Evolutionary conservation across 805 yeast genomes (phyloP), one percentile per base, ranked within the genome.

Genomic region (Candida argentea): DNA sequence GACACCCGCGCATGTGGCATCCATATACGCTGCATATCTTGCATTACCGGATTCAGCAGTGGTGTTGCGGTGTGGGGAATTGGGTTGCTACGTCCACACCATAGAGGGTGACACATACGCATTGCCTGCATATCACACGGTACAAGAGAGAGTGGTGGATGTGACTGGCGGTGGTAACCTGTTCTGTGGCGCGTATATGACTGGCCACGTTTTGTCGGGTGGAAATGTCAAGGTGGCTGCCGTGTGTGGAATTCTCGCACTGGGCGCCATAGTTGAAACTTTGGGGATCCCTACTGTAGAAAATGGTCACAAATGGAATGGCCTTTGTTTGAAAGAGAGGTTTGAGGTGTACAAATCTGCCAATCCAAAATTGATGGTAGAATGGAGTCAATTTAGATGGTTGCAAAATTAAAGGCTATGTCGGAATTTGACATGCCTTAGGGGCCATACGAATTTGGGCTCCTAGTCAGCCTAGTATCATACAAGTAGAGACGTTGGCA

Each of bases 211-310:
- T 1, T 46, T 75, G 28, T 53, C 72, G 37, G 22, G 52, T 17
- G 52, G 61, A 20, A 58, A 70, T 48, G 61, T 76, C 62, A 44
- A 51, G 1, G 50, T 66, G 6, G 81, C 78, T 0, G 73, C 76
- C 5, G 55, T 77, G 0, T 71, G 71, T 44, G 96, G 86, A 0
- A 80, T 72, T 33, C 55, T 87, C 3, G 85, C 80, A 1, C 83
- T 95, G 33, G 89, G 94, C 1, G 58, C 76, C 26, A 73, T 80
- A n/a, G 73, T 87, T 20, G 95, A 87, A 47, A 78, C 71, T 38
- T 55, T 81, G 24, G 96, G 95, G 0, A 61, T 79, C 44, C 30
- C 40, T 12, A 38, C 35, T 2, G 50, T 43, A 0, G 69, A 62
- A 13, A 19, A 30, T 5, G n/a, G n/a, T n/a, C n/a, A n/a, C n/a